phyloP scores from a whole-genome alignment of 2,329 filamentous ascomycete genomes.

The Magnaporthiopsis rhizophila region DNA sequence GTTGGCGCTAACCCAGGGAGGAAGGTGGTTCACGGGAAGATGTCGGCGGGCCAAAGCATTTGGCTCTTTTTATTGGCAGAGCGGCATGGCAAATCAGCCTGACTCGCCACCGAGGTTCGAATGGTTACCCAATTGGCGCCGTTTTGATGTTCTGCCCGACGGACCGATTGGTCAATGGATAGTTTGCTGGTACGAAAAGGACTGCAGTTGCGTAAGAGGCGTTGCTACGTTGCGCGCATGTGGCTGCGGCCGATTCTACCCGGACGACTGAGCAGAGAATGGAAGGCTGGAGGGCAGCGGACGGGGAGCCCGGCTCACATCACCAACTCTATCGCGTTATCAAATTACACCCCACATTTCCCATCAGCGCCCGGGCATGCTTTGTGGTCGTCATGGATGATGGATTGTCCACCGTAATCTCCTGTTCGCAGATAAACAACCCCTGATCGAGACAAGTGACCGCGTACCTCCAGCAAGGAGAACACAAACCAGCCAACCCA shows the following conservation, averaged over 20 bases:
- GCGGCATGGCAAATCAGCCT: neutral
- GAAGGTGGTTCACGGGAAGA: neutral
- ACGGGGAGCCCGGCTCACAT: too few relatives aligned
- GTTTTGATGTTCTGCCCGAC: too few relatives aligned
- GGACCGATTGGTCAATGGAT: neutral
- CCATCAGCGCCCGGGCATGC: too few relatives aligned
- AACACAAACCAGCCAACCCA: neutral
- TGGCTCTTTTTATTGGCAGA: neutral
- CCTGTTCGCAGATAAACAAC: neutral
- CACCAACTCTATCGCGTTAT: neutral
- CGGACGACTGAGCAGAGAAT: neutral
- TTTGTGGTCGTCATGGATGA: too few relatives aligned
- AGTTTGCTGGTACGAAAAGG: neutral
- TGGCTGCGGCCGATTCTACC: neutral
- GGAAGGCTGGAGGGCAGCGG: neutral
- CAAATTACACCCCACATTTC: neutral
- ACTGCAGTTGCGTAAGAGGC: neutral
- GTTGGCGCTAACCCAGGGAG: neutral
- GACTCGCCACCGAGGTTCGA: neutral
- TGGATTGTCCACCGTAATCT: neutral
- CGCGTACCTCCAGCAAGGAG: too few relatives aligned
- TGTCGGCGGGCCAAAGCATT: neutral
- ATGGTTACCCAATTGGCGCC: too few relatives aligned
- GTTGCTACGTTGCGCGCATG: neutral
- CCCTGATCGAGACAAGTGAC: neutral